A percentile compares a stretch with the other conserved stretches of the same genome.
Evolutionary conservation across 2,329 filamentous ascomycete species (phyloP).

Genomic region (Scedosporium apiospermum): DNA sequence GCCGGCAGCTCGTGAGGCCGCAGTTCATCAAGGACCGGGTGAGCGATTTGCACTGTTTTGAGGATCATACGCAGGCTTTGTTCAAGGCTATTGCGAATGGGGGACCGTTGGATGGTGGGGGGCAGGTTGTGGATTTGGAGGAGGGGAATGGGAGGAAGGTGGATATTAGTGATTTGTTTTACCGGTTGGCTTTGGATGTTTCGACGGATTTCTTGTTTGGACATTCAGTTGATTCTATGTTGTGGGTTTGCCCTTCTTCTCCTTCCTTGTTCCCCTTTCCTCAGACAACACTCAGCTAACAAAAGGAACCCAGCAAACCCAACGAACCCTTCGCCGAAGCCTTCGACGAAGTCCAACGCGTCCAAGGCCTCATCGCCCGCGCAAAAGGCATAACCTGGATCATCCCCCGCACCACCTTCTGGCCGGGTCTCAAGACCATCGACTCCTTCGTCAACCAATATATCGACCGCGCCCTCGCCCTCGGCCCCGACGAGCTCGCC

Average conservation of each 20-base stretch:
- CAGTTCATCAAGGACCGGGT: conserved; percentile 82
- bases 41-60: conserved; percentile 72
- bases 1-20: conserved; percentile 71
- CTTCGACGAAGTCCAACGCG: conserved; percentile 68
- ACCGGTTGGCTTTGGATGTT: conserved; percentile 75
- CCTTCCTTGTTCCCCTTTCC: too few relatives aligned
- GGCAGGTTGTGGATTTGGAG: conserved; percentile 52
- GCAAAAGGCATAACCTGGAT: conserved; percentile 53
- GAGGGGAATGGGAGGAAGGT: conserved; percentile 47
- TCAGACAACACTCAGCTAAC: neutral
- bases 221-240: conserved; percentile 4
- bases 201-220: conserved; percentile 67
- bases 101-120: conserved; percentile 45
- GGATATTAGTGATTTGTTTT: conserved; percentile 70
- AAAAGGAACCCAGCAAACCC: conserved; percentile 29
- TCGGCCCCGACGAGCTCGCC: conserved; percentile 63
- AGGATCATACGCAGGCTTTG: conserved; percentile 66
- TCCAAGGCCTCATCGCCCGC: conserved; percentile 59
- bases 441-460: conserved; percentile 69
- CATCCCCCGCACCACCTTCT: conserved; percentile 57
- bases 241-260: conserved; percentile 5
- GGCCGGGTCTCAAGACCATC: conserved; percentile 54
- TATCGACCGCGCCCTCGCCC: conserved; percentile 62
- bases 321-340: conserved; percentile 66
- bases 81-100: conserved; percentile 56